phyloP scores from a whole-genome alignment of 495 filamentous ascomycete species.

The Schizothecium vesticola region DNA sequence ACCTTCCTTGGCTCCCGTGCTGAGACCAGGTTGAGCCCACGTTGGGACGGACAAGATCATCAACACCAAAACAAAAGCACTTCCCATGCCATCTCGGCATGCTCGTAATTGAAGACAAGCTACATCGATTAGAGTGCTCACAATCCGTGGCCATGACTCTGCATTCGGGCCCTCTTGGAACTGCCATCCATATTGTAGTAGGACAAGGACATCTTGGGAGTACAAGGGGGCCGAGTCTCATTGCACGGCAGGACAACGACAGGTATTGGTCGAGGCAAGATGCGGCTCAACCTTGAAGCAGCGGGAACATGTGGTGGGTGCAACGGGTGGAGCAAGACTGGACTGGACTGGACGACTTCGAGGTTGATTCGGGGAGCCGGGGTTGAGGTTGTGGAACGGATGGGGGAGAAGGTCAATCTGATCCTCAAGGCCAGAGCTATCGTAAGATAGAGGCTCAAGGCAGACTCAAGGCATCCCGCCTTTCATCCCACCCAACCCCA shows the following conservation, averaged over 20 bases:
- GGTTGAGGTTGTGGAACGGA: neutral
- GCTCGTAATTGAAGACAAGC: no score
- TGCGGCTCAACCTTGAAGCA: neutral
- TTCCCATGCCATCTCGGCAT: no score
- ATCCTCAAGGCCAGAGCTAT: no score
- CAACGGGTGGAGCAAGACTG: neutral
- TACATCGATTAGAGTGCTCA: no score
- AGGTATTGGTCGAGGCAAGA: neutral
- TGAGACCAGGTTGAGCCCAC: no score
- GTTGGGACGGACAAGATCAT: no score
- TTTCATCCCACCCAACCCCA: neutral
- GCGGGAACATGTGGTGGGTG: neutral
- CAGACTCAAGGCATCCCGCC: neutral
- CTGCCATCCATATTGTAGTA: neutral
- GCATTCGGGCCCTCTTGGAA: no score
- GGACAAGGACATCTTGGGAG: neutral
- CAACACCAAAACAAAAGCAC: no score
- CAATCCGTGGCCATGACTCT: no score
- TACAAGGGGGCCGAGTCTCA: neutral
- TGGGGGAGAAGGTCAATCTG: neutral
- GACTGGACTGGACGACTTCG: neutral
- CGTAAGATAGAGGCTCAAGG: no score
- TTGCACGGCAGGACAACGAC: neutral
- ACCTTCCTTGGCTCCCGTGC: no score
- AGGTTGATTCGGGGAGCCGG: neutral